Evolutionary conservation across 108 stramenopile genomes (phyloP), one percentile per base, ranked within the genome.

Genomic region (Stephanodiscus minutulus): DNA sequence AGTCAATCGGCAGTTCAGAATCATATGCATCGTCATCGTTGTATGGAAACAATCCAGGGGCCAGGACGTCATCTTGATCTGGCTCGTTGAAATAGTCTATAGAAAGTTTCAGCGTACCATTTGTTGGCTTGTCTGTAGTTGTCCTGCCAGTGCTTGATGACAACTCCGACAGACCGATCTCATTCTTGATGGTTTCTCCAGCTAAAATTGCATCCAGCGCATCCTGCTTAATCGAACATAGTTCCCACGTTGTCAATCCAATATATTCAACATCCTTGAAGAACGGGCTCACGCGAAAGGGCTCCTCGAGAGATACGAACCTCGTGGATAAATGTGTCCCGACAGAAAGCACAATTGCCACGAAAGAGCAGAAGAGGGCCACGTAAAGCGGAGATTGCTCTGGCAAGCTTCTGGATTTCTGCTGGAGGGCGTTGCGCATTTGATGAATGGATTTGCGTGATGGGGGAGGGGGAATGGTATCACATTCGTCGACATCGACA

Each of bases 261-360:
- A 77, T 52, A 25, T 53, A 64, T 6, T 49, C 28, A n/a, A 77
- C 54, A 33, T 54, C 70, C 44, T 70, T 69, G 54, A 70, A 65
- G 29, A 63, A 77, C 12, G 53, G 50, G 44, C 76, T 62, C 0
- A 70, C 44, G 5, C 57, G 41, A 22, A 70, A 47, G 48, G 76
- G 76, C 9, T 63, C 15, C 24, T 55, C 60, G 11, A 77, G 63
- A 24, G 20, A n/a, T 27, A 70, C 76, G 35, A 77, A 77, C 2
- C 65, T 37, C 11, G 76, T 64, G 7, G 68, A 70, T 36, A 64
- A 39, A 48, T 69, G 63, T 2, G 68, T 64, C 43, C 54, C 36
- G 29, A 77, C 58, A 15, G 76, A 77, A 47, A 77, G 63, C 39
- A 57, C 60, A 2, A 70, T 52, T 39, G 76, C 76, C 54, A 60